Conservation (phyloP, 306 rosid species). For the Vicia faba region DNA sequence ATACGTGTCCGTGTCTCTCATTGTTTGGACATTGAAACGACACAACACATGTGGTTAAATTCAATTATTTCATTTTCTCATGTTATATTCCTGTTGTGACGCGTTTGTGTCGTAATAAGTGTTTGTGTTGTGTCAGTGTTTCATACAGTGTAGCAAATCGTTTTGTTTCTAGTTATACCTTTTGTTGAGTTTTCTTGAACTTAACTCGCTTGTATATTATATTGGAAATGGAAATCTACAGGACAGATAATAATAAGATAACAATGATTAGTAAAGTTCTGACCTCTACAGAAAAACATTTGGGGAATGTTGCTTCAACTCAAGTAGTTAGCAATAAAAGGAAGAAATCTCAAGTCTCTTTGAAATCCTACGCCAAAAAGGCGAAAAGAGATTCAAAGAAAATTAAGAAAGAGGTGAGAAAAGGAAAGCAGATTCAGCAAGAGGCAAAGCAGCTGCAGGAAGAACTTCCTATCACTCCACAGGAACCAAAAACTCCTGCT, state of each 20-base stretch:
- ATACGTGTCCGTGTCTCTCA: background rate
- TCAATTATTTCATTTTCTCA: background rate
- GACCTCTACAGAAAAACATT: constrained; percentile 23
- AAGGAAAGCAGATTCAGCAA: constrained; percentile 1
- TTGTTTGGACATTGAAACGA: background rate
- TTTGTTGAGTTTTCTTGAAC: background rate
- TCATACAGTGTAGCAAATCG: background rate
- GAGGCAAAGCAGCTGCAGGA: constrained; percentile 35
- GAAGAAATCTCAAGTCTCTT: constrained; percentile 41
- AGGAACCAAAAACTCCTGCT: constrained; percentile 26
- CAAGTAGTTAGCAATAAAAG: constrained; percentile 33
- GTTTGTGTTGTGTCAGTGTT: background rate
- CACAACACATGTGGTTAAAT: background rate
- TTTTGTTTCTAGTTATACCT: background rate
- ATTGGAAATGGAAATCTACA: constrained; percentile 36
- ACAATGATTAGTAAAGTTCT: constrained; percentile 47
- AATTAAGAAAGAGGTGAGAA: background rate
- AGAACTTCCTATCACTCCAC: background rate
- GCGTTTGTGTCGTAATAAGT: background rate
- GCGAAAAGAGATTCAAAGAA: constrained; percentile 30
- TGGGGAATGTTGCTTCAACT: constrained; percentile 17
- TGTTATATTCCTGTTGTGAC: background rate
- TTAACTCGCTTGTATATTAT: background rate
- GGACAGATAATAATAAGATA: constrained; percentile 50
- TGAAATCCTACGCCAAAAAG: constrained; percentile 35